Conservation (phyloP, 257 asterid species). For the Phtheirospermum japonicum region DNA sequence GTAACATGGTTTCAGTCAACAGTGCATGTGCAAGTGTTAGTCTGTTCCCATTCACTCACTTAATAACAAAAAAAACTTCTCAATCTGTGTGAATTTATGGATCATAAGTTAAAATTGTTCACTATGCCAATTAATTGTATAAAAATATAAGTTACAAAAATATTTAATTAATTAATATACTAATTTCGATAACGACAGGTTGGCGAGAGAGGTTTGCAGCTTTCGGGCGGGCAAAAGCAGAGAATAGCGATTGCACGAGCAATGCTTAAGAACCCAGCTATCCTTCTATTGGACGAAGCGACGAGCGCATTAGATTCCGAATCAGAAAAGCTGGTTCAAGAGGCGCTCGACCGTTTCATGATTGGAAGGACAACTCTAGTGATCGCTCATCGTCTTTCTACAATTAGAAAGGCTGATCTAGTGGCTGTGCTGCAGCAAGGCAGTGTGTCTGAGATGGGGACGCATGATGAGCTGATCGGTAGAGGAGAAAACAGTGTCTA, state of each 20-base stretch:
- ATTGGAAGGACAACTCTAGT: slow-evolving; percentile 88
- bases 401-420: slow-evolving; percentile 84
- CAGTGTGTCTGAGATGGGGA: slow-evolving; percentile 61
- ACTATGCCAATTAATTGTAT: too few species aligned
- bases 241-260: slow-evolving; percentile 91
- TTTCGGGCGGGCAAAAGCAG: slow-evolving; percentile 95
- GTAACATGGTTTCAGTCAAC: slow-evolving; percentile 67
- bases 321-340: slow-evolving; percentile 90
- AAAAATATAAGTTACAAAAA: background rate
- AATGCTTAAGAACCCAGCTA: slow-evolving; percentile 83
- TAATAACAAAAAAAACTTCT: slow-evolving; percentile 28
- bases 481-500: slow-evolving; percentile 75
- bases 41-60: background rate
- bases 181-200: slow-evolving; percentile 29
- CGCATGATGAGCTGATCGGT: slow-evolving; percentile 73
- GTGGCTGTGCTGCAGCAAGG: slow-evolving; percentile 75
- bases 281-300: slow-evolving; percentile 80
- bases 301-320: slow-evolving; percentile 91
- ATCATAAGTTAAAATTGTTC: background rate
- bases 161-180: background rate
- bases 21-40: slow-evolving; percentile 59
- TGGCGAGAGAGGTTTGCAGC: slow-evolving; percentile 87
- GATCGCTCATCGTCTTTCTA: slow-evolving; percentile 86
- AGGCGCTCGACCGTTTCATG: slow-evolving; percentile 91
- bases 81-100: too few species aligned